phyloP scores from a whole-genome alignment of 495 filamentous ascomycete genomes.

The Opeltia flavorubescens region DNA sequence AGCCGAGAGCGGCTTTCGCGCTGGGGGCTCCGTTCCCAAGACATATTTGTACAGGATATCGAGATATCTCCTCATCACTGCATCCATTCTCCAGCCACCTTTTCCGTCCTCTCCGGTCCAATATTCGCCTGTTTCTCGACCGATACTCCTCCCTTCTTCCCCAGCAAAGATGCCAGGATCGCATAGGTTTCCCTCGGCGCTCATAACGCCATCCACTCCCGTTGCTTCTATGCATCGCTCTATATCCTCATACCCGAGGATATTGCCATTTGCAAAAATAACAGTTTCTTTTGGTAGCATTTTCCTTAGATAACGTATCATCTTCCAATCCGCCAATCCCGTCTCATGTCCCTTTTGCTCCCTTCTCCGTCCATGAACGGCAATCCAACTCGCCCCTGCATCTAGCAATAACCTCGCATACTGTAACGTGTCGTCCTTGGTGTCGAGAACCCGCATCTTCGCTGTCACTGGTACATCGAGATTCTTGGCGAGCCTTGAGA shows the following conservation, averaged over 20 bases:
- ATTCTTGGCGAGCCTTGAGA: slow-evolving; percentile 58
- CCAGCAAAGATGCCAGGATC: slow-evolving; percentile 82
- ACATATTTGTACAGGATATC: slow-evolving; percentile 75
- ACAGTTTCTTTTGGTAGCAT: slow-evolving; percentile 77
- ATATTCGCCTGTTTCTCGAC: slow-evolving; percentile 37
- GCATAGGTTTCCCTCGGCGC: slow-evolving; percentile 82
- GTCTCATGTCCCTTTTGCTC: slow-evolving; percentile 97
- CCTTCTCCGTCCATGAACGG: slow-evolving; percentile 75
- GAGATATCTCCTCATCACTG: slow-evolving; percentile 72
- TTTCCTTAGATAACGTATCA: slow-evolving; percentile 68
- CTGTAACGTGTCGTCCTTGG: slow-evolving; percentile 67
- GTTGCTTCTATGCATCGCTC: slow-evolving; percentile 66
- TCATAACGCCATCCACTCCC: slow-evolving; percentile 88
- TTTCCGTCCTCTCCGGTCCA: slow-evolving; percentile 72
- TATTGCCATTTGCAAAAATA: slow-evolving; percentile 93
- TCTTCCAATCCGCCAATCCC: slow-evolving; percentile 80
- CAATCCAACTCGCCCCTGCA: slow-evolving; percentile 83
- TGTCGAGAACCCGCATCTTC: slow-evolving; percentile 85
- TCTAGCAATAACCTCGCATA: slow-evolving; percentile 81
- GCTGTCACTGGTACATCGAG: slow-evolving; percentile 77
- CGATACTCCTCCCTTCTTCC: slow-evolving; percentile 34
- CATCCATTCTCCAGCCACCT: slow-evolving; percentile 82
- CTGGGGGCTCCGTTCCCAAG: slow-evolving; percentile 44
- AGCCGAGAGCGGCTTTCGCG: slow-evolving; percentile 57
- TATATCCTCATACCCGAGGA: slow-evolving; percentile 72